Conservation (phyloP, 1,284 basidiomycete genomes). For the Cerioporus squamosus region DNA sequence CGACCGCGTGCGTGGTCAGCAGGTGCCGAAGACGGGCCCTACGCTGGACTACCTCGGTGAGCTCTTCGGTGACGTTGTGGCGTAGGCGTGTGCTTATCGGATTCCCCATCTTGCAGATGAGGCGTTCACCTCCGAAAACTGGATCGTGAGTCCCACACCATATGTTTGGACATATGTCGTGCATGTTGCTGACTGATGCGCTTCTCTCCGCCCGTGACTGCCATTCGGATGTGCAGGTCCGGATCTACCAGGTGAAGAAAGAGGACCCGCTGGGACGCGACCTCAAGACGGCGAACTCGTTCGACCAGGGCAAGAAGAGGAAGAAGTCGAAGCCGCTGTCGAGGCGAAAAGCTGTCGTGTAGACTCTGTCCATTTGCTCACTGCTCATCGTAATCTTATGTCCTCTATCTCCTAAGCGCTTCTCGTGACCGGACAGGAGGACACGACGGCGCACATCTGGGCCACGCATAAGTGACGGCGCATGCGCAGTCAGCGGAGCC, state of each 20-base stretch:
- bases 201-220: slow-evolving; percentile 1
- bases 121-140: slow-evolving; percentile 97
- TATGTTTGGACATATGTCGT: not conserved
- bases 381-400: slow-evolving; percentile 2
- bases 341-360: slow-evolving; percentile 57
- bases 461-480: no score
- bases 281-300: slow-evolving; percentile 85
- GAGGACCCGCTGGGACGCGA: slow-evolving; percentile 92
- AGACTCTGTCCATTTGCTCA: slow-evolving; percentile 15
- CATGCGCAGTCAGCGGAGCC: no score
- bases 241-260: slow-evolving; percentile 96
- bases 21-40: slow-evolving; percentile 77
- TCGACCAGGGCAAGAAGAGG: slow-evolving; percentile 85
- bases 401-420: not conserved
- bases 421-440: not conserved
- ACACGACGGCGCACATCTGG: no score
- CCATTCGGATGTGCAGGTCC: slow-evolving; percentile 52
- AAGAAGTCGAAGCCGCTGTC: slow-evolving; percentile 72
- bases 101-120: slow-evolving; percentile 63
- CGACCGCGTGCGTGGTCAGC: slow-evolving; percentile 87
- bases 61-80: not conserved
- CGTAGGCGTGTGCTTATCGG: slow-evolving; percentile 21
- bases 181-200: slow-evolving; percentile 4
- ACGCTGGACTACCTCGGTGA: slow-evolving; percentile 85
- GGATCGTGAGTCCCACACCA: slow-evolving; percentile 75